Percentiles rank a stretch among this genome's conserved stretches.
Evolutionary conservation across 257 asterid genomes (phyloP).

Genomic region (Anisodus tanguticus): DNA sequence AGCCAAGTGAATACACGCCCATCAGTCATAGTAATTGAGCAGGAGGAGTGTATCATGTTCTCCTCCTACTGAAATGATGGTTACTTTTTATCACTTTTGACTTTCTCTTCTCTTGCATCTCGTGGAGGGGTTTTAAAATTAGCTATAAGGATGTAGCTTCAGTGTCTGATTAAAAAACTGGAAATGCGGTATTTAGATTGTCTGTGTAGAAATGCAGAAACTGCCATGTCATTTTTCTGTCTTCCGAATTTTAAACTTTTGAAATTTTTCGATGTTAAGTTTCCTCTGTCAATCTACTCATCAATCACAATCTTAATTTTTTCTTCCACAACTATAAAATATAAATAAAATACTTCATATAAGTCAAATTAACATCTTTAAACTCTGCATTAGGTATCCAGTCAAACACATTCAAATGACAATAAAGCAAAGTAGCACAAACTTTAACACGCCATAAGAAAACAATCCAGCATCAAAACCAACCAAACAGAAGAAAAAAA

Average conservation of each 20-base stretch:
- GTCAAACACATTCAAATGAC: not conserved
- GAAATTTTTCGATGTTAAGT: too few relatives aligned
- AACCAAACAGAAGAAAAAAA: too few relatives aligned
- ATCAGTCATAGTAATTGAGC: too few relatives aligned
- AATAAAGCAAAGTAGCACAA: not conserved
- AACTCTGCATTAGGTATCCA: not conserved
- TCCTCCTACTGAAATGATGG: too few relatives aligned
- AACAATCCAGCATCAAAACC: too few relatives aligned
- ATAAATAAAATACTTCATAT: not conserved
- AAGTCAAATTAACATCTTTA: not conserved
- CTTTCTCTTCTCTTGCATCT: not conserved
- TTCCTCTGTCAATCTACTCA: not conserved
- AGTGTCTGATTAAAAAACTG: not conserved
- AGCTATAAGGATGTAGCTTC: not conserved
- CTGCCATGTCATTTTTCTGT: not conserved
- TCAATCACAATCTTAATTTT: not conserved
- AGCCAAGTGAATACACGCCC: too few relatives aligned
- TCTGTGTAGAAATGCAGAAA: not conserved
- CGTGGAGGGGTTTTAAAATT: not conserved
- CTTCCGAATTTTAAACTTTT: too few relatives aligned
- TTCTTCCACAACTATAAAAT: not conserved
- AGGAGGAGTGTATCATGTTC: too few relatives aligned
- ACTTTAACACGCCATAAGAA: too few relatives aligned
- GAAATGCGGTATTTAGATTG: not conserved
- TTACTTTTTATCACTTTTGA: not conserved